phyloP scores from a whole-genome alignment of 371 early-diverging fungal genomes.

The Rhizomucor pusillus region DNA sequence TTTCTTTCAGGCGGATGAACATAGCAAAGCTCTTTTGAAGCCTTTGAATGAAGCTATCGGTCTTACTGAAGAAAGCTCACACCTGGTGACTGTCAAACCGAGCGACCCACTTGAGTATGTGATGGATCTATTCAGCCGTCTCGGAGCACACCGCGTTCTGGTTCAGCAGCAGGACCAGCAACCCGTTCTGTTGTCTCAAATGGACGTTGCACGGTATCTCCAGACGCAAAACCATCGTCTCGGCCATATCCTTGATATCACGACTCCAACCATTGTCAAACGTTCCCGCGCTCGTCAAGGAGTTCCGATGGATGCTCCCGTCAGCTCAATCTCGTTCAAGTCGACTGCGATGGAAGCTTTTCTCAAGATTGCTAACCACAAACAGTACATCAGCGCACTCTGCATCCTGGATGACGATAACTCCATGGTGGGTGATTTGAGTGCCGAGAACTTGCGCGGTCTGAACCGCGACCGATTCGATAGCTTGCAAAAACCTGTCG shows the following conservation, averaged over 20 bases:
- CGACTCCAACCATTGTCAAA: conserved; percentile 33
- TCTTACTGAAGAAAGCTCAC: conserved; percentile 32
- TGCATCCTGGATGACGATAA: conserved; percentile 55
- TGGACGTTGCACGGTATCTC: conserved; percentile 57
- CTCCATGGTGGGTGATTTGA: conserved; percentile 53
- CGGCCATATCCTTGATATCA: conserved; percentile 50
- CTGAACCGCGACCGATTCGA: conserved; percentile 50
- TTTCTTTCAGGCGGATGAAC: neutral
- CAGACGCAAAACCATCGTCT: conserved; percentile 55
- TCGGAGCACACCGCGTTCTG: conserved; percentile 50
- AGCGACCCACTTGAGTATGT: conserved; percentile 34
- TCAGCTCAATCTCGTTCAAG: conserved; percentile 34
- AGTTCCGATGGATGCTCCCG: neutral
- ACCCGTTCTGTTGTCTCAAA: conserved; percentile 55
- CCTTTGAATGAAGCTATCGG: conserved; percentile 41
- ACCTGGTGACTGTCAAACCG: conserved; percentile 36
- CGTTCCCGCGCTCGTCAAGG: conserved; percentile 7
- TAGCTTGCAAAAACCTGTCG: conserved; percentile 39
- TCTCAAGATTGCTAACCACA: conserved; percentile 34
- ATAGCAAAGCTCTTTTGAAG: conserved; percentile 16
- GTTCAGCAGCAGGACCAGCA: conserved; percentile 33
- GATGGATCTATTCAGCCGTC: conserved; percentile 42
- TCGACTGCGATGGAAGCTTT: conserved; percentile 54
- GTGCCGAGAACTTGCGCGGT: conserved; percentile 62
- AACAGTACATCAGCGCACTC: conserved; percentile 41